These are phyloP conservation scores for Talaromyces borbonicus DNA, from an alignment of 495 filamentous ascomycete species.

Conservation along the genomic window DNA sequence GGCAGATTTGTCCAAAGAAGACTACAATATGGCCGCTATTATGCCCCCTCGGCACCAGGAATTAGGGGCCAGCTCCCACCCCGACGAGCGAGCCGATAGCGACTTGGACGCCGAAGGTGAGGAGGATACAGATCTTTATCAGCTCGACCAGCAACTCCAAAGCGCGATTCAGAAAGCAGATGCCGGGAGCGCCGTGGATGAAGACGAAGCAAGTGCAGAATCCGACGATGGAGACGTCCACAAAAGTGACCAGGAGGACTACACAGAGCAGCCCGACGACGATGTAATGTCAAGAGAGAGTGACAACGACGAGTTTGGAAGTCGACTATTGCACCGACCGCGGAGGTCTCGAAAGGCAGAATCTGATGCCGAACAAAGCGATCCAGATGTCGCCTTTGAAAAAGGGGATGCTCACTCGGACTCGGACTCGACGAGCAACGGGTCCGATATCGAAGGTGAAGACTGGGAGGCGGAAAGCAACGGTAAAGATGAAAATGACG, in stretches of 20 bases:
- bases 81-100: constrained; percentile 30
- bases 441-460: constrained; percentile 58
- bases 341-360: constrained; percentile 18
- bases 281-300: constrained; percentile 29
- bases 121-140: constrained; percentile 37
- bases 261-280: constrained; percentile 26
- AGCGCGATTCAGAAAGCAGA: constrained; percentile 48
- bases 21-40: constrained; percentile 36
- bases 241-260: constrained; percentile 19
- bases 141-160: constrained; percentile 36
- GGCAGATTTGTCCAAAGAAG: constrained; percentile 12
- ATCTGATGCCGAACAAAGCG: constrained; percentile 24
- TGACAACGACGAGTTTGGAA: too few relatives aligned
- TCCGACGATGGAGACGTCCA: constrained; percentile 19
- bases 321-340: constrained; percentile 26
- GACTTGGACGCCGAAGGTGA: constrained; percentile 47
- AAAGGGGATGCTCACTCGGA: constrained; percentile 38
- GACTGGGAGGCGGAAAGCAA: constrained; percentile 58
- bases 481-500: constrained; percentile 54
- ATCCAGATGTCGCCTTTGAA: constrained; percentile 34
- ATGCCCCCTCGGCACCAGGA: constrained; percentile 35
- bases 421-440: constrained; percentile 45
- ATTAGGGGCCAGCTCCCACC: constrained; percentile 23
- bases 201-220: constrained; percentile 25
- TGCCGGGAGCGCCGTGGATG: constrained; percentile 37